Percentiles rank a stretch among this genome's conserved stretches.
Conservation (phyloP, 805 yeast genomes). For the Nakazawaea ambrosiae region DNA sequence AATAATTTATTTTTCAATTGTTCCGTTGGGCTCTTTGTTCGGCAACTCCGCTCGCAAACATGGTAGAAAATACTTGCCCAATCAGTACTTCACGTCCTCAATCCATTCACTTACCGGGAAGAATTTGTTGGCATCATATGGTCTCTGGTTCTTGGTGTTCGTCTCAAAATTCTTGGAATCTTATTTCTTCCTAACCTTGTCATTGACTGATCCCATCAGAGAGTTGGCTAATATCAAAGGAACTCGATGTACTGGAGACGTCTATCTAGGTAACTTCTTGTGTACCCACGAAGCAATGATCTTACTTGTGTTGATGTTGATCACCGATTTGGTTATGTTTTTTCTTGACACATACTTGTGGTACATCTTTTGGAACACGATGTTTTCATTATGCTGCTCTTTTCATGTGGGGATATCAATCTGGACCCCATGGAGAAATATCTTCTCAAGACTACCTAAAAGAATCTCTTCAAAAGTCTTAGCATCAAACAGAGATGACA, state of each 20-base stretch:
- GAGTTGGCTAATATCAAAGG: slow-evolving; percentile 54
- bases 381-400: slow-evolving; percentile 65
- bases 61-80: slow-evolving; percentile 42
- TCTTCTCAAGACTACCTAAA: slow-evolving; percentile 69
- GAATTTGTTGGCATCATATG: slow-evolving; percentile 54
- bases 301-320: slow-evolving; percentile 42
- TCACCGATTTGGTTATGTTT: slow-evolving; percentile 63
- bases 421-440: slow-evolving; percentile 86
- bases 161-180: slow-evolving; percentile 67
- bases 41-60: slow-evolving; percentile 24
- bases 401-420: slow-evolving; percentile 72
- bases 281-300: slow-evolving; percentile 54
- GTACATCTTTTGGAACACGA: slow-evolving; percentile 77
- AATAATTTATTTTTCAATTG: slow-evolving; percentile 49
- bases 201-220: slow-evolving; percentile 66
- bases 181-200: slow-evolving; percentile 67
- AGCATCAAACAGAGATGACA: slow-evolving; percentile 29
- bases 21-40: slow-evolving; percentile 56
- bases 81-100: slow-evolving; percentile 51
- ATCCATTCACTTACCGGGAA: slow-evolving; percentile 47
- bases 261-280: slow-evolving; percentile 39
- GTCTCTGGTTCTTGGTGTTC: slow-evolving; percentile 65
- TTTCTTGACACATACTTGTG: slow-evolving; percentile 79
- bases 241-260: slow-evolving; percentile 56
- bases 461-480: slow-evolving; percentile 68